Base-by-base conservation (phyloP, 2,329 filamentous ascomycete genomes). In the Colletotrichum australisinense region DNA sequence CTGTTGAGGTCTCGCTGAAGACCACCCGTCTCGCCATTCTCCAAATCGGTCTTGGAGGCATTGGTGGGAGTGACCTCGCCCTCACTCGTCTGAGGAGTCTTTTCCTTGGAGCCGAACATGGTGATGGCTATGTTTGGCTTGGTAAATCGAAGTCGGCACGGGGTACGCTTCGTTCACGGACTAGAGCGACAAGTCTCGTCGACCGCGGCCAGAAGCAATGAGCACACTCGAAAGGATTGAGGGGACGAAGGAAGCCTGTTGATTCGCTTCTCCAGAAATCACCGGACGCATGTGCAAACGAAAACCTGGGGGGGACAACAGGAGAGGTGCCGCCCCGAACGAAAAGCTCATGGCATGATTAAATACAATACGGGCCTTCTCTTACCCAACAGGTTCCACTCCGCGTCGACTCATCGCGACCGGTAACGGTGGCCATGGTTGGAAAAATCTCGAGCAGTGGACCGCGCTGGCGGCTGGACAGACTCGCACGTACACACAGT, bases 1-100 rank as follows among this genome's bases (percentile, higher is more conserved):
- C 81, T 78, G 63, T 77, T 74, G 53, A 86, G 80, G 71, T 80
- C 77, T 7, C 84, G 79, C 69, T 84, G 82, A 46, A 85, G 80
- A 52, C 82, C 81, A 58, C 78, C 75, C 22, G 73, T 72, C 53
- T 81, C 80, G 66, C 81, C 83, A 2, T 79, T 76, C 78, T 84
- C 83, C 75, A 84, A 75, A 75, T 85, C 84, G 32, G 77, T 72
- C 64, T 78, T 77, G 72, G 71, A 73, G 35, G 46, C 71, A 60
- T 73, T 72, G 57, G 52, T 56, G 42, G 70, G 70, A 9, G 66
- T 73, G 32, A 73, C 59, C 70, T 73, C 70, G 26, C 70, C 70
- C 66, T 73, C 70, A 46, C 12, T 73, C 42, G 70, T 35, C 42
- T 69, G 70, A 19, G 66, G 66, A 53, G 66, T 49, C 66, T 73